A percentile compares a stretch with the other conserved stretches of the same genome.
Conservation (phyloP, 139 green algal species). For the Chlamydomonas incerta region DNA sequence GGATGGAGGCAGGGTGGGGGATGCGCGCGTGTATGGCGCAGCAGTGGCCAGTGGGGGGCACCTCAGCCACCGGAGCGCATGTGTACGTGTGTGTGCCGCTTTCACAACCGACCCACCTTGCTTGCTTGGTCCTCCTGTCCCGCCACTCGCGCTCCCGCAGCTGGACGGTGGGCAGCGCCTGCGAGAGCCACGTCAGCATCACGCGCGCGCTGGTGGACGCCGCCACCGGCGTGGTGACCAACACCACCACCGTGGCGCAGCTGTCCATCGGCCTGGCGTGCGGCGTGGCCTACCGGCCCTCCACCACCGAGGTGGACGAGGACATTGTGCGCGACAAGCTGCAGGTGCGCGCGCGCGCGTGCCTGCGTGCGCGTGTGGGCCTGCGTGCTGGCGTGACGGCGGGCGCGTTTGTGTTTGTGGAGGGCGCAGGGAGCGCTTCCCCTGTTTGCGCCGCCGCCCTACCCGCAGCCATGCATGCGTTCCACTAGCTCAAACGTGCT, state of each 20-base stretch:
- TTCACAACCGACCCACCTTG: not conserved
- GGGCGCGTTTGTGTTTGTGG: not conserved
- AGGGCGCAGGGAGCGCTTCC: too few species aligned
- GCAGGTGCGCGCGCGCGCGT: not conserved
- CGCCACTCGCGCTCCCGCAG: not conserved
- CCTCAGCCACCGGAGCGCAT: too few species aligned
- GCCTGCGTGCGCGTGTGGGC: too few species aligned
- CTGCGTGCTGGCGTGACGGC: not conserved
- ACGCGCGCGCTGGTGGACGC: not conserved
- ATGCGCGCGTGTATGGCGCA: too few species aligned
- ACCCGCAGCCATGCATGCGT: too few species aligned
- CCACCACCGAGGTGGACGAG: not conserved
- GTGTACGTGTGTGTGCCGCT: not conserved
- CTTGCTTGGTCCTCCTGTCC: not conserved
- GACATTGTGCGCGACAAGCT: constrained; percentile 4
- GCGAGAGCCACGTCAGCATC: not conserved
- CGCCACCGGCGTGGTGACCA: not conserved
- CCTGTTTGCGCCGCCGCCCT: too few species aligned
- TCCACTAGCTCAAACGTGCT: too few species aligned
- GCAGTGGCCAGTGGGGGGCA: too few species aligned
- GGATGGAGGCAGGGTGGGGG: too few species aligned
- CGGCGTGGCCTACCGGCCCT: not conserved
- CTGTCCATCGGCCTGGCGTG: not conserved
- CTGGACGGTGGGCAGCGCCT: not conserved
- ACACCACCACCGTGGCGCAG: not conserved